Evolutionary conservation across 495 filamentous ascomycete species (phyloP).

Genomic region (Lasiosphaeris hirsuta): DNA sequence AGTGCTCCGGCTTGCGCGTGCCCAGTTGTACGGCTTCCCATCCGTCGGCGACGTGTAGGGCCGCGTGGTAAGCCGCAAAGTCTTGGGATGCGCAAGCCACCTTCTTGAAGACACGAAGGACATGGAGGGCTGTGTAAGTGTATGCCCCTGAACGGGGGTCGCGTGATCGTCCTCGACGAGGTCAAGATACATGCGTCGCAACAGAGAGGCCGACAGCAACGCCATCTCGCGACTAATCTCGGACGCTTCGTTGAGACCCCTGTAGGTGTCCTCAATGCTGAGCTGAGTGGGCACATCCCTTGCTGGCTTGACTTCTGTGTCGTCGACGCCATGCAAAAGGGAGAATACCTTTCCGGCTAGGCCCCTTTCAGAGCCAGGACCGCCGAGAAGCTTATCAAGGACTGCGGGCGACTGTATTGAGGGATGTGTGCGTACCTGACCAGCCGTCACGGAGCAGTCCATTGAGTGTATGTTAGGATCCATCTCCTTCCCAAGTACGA

Average conservation of each 20-base stretch:
- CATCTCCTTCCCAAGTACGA: slow-evolving; percentile 48
- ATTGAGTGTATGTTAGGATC: slow-evolving; percentile 34
- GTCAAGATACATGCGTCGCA: slow-evolving; percentile 76
- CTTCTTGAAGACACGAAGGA: slow-evolving; percentile 10
- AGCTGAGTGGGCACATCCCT: slow-evolving; percentile 79
- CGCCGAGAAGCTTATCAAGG: slow-evolving; percentile 63
- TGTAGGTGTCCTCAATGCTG: slow-evolving; percentile 89
- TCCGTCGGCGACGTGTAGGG: slow-evolving; percentile 45
- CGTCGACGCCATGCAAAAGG: slow-evolving; percentile 61
- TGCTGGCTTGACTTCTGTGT: slow-evolving; percentile 64
- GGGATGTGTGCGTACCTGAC: slow-evolving; percentile 58
- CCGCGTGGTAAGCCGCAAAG: slow-evolving; percentile 74
- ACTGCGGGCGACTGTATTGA: slow-evolving; percentile 53
- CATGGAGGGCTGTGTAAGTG: not conserved
- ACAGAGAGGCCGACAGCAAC: slow-evolving; percentile 61
- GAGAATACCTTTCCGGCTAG: slow-evolving; percentile 62
- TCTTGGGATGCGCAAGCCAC: slow-evolving; percentile 49
- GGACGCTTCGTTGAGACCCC: slow-evolving; percentile 56
- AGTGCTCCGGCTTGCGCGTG: slow-evolving; percentile 65
- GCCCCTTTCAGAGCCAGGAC: slow-evolving; percentile 63
- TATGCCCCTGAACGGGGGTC: not conserved
- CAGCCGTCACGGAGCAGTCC: slow-evolving; percentile 56
- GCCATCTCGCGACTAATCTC: slow-evolving; percentile 60
- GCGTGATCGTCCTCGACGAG: slow-evolving; percentile 45
- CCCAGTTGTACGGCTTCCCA: slow-evolving; percentile 34